These are phyloP conservation scores for Miscanthus lutarioriparius DNA, from an alignment of 176 grass and related monocot genomes.

Conservation along the genomic window DNA sequence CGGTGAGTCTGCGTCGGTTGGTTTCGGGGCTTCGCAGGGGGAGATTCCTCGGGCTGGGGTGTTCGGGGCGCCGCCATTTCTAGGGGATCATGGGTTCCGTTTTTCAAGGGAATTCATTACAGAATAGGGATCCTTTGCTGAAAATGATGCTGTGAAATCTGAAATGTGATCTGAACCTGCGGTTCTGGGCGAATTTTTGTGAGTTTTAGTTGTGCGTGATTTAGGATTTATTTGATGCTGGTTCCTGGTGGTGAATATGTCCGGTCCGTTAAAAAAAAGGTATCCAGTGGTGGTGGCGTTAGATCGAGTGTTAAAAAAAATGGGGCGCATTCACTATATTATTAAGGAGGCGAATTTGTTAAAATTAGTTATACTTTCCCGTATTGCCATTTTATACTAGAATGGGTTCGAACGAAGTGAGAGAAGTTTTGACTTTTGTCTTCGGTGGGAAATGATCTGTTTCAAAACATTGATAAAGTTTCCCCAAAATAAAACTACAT, in stretches of 20 bases:
- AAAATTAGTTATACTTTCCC: not conserved
- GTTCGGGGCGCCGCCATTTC: not conserved
- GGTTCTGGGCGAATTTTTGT: not conserved
- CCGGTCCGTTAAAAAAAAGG: not conserved
- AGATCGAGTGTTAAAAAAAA: not conserved
- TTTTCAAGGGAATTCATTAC: not conserved
- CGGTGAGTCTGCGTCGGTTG: conserved; percentile 25
- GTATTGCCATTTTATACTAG: not conserved
- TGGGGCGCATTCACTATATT: not conserved
- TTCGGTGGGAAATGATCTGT: not conserved
- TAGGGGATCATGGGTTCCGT: not conserved
- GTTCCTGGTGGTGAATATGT: not conserved
- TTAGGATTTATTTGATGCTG: not conserved
- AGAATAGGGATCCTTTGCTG: not conserved
- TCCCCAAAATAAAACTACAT: not conserved
- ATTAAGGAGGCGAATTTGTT: not conserved
- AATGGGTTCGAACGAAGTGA: not conserved
- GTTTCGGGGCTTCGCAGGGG: not conserved
- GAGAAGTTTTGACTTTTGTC: not conserved
- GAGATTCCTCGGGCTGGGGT: not conserved
- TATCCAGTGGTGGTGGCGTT: not conserved
- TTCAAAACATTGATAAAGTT: not conserved
- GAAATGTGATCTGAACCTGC: not conserved
- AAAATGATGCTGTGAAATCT: not conserved
- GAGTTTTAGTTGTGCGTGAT: no score